Evolutionary conservation across 2,329 filamentous ascomycete species (phyloP).

Genomic region (Diaporthe longicolla): DNA sequence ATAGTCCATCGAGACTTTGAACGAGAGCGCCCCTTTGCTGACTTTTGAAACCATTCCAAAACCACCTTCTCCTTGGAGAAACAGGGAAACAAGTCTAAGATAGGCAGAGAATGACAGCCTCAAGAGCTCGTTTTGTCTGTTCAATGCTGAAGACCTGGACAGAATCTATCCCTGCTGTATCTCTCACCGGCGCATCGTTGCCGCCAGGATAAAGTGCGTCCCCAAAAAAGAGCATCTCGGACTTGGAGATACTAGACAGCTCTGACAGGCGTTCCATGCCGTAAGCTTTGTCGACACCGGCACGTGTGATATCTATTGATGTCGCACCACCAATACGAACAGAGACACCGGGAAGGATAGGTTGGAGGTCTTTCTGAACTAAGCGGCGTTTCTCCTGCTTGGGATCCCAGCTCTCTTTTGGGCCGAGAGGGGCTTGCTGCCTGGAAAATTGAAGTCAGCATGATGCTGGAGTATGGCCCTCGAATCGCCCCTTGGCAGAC

Average conservation of each 20-base stretch:
- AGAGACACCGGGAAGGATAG: slow-evolving; percentile 54
- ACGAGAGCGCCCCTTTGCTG: neutral
- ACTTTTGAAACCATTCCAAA: neutral
- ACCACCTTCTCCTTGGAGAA: neutral
- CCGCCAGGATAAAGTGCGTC: slow-evolving; percentile 58
- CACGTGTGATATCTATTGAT: slow-evolving; percentile 56
- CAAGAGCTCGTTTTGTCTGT: slow-evolving; percentile 42
- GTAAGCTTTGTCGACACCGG: slow-evolving; percentile 57
- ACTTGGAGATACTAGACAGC: slow-evolving; percentile 52
- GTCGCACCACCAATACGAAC: slow-evolving; percentile 59
- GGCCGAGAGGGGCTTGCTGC: slow-evolving; percentile 54
- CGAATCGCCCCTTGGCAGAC: neutral
- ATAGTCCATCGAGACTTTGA: neutral
- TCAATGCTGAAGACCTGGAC: slow-evolving; percentile 41
- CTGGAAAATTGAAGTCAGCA: slow-evolving; percentile 37
- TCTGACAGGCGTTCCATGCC: slow-evolving; percentile 48
- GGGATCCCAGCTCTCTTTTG: slow-evolving; percentile 56
- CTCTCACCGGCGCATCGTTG: slow-evolving; percentile 49
- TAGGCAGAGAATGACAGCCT: slow-evolving; percentile 41
- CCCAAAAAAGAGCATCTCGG: slow-evolving; percentile 58
- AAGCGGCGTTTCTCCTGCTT: slow-evolving; percentile 56
- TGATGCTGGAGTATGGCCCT: neutral
- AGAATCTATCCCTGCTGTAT: slow-evolving; percentile 40
- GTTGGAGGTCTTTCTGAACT: slow-evolving; percentile 54
- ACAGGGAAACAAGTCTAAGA: neutral